These are phyloP conservation scores for Colletotrichum navitas DNA, from an alignment of 2,329 filamentous ascomycete genomes.

Conservation along the genomic window DNA sequence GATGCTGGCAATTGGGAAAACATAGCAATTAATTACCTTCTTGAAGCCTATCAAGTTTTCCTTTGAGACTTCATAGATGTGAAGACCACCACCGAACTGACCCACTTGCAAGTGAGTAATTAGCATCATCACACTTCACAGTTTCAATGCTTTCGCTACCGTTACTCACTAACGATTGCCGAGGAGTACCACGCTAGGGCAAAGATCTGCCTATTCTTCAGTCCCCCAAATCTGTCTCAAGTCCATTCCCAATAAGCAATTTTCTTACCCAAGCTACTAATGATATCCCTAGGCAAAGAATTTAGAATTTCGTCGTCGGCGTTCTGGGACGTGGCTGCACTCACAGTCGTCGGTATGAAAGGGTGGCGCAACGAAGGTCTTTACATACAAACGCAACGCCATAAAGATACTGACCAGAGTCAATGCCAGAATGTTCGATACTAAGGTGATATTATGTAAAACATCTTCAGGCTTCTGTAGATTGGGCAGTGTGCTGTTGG, in stretches of 20 bases:
- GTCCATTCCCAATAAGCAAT: accelerated
- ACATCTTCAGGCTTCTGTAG: conserved; percentile 47
- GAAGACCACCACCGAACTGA: conserved; percentile 53
- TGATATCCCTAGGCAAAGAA: conserved; percentile 23
- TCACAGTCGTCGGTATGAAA: conserved; percentile 48
- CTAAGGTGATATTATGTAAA: conserved; percentile 46
- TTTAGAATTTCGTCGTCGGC: no score
- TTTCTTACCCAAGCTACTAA: conserved; percentile 32
- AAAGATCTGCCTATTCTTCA: conserved; percentile 43
- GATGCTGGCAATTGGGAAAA: accelerated
- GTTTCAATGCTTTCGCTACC: no score
- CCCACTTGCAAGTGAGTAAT: conserved; percentile 38
- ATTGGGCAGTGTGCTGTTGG: conserved; percentile 45
- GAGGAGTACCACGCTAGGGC: conserved; percentile 48
- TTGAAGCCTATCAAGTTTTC: conserved; percentile 50
- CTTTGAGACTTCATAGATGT: conserved; percentile 51
- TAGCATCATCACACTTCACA: background rate
- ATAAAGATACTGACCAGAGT: conserved; percentile 46
- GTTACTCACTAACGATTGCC: conserved; percentile 45
- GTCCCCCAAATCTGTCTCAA: background rate
- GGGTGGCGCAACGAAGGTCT: conserved; percentile 41
- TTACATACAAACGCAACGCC: conserved; percentile 46
- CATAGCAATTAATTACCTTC: conserved; percentile 47
- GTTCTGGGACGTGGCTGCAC: conserved; percentile 1
- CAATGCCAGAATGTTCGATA: conserved; percentile 48